Percentiles rank a stretch among this genome's conserved stretches.
Evolutionary conservation across 129 eudicot species (phyloP).

Genomic region (Ambrosia trifida): DNA sequence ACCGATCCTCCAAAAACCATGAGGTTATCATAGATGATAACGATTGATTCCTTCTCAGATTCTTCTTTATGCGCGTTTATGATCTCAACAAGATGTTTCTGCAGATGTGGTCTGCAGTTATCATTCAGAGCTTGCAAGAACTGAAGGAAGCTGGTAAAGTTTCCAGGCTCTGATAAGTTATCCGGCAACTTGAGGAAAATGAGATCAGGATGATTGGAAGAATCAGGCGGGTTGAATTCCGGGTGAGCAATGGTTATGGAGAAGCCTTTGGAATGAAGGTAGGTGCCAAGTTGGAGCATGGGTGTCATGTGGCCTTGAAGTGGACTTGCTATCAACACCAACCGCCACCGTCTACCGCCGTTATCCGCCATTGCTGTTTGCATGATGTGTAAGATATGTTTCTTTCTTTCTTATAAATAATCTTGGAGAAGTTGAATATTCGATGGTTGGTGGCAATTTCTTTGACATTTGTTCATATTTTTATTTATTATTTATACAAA

Average conservation of each 20-base stretch:
- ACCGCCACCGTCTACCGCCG: slow-evolving; percentile 4
- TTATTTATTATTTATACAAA: too few species aligned
- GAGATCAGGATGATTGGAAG: background rate
- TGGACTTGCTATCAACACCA: slow-evolving; percentile 53
- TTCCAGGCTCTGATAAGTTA: slow-evolving; percentile 15
- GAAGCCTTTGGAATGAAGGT: background rate
- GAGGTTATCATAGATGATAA: slow-evolving; percentile 29
- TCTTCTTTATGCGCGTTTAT: background rate
- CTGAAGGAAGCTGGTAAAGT: slow-evolving; percentile 1
- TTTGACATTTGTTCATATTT: too few species aligned
- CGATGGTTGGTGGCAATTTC: too few species aligned
- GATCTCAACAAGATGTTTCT: slow-evolving; percentile 12
- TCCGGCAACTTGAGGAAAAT: slow-evolving; percentile 4
- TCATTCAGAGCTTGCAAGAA: slow-evolving; percentile 25
- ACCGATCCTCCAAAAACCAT: slow-evolving; percentile 30
- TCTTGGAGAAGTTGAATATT: too few species aligned
- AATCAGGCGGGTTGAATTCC: background rate
- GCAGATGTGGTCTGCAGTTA: slow-evolving; percentile 30
- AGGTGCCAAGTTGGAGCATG: background rate
- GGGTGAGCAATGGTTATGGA: background rate
- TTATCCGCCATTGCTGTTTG: slow-evolving; percentile 17
- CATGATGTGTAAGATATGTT: background rate
- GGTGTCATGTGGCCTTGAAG: slow-evolving; percentile 55
- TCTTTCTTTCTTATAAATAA: too few species aligned
- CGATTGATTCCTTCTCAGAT: slow-evolving; percentile 18